Conservation (phyloP, 73 alveolate genomes). For the Durusdinium trenchii region DNA sequence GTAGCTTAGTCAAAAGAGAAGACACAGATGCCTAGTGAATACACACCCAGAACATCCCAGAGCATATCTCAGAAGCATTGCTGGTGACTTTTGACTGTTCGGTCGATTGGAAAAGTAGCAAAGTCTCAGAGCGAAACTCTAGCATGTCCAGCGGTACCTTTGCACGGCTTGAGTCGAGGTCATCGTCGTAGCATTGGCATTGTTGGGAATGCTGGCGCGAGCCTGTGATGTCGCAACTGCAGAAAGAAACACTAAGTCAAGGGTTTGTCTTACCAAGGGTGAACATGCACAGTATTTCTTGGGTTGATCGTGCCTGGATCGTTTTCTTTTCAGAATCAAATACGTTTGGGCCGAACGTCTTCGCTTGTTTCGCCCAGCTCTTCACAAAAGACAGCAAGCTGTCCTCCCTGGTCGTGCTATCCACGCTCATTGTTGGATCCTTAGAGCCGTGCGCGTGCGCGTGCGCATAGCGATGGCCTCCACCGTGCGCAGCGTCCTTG, state of each 20-base stretch:
- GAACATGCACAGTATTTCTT: too few relatives aligned
- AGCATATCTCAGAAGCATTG: too few relatives aligned
- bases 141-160: neutral
- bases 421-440: conserved; percentile 48
- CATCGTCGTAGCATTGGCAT: conserved; percentile 84
- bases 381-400: conserved; percentile 92
- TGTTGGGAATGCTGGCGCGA: conserved; percentile 83
- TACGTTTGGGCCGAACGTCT: too few relatives aligned
- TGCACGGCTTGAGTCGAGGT: conserved; percentile 1
- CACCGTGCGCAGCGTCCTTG: too few relatives aligned
- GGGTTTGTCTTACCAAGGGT: neutral
- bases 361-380: conserved; percentile 38
- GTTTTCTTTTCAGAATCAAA: too few relatives aligned
- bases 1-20: too few relatives aligned
- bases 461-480: too few relatives aligned
- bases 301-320: too few relatives aligned
- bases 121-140: neutral
- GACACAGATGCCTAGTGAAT: too few relatives aligned
- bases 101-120: too few relatives aligned
- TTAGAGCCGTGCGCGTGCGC: neutral
- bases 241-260: neutral
- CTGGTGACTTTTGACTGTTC: too few relatives aligned
- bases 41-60: too few relatives aligned
- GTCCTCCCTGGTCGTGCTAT: conserved; percentile 70
- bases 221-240: neutral